Percentiles rank a stretch among this genome's conserved stretches.
These are phyloP conservation scores for Hymenoscyphus fructigenus DNA, from an alignment of 2,329 filamentous ascomycete genomes.

Conservation along the genomic window DNA sequence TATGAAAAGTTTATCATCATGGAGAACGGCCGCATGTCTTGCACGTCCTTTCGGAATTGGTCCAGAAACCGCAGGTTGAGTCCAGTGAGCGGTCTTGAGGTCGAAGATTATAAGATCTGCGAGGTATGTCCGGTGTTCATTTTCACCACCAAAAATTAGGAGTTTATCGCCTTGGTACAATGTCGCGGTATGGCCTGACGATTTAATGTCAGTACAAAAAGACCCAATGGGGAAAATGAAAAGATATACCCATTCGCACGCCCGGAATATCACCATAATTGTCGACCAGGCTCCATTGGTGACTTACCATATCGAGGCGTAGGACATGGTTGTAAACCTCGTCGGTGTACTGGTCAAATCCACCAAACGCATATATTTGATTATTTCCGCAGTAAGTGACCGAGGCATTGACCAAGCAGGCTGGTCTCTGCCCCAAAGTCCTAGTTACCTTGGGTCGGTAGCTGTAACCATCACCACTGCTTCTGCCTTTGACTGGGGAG, in stretches of 20 bases:
- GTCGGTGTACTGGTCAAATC: slow-evolving; percentile 98
- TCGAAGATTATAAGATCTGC: slow-evolving; percentile 97
- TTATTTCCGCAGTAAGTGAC: slow-evolving; percentile 99
- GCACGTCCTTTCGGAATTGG: slow-evolving; percentile 86
- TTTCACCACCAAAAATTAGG: slow-evolving; percentile 96
- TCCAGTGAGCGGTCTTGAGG: slow-evolving; percentile 92
- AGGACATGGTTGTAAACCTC: slow-evolving; percentile 99
- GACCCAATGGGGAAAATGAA: not conserved
- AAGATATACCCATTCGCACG: slow-evolving; percentile 81
- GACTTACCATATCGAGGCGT: slow-evolving; percentile 78
- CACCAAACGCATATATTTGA: slow-evolving; percentile 96
- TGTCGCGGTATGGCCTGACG: slow-evolving; percentile 83
- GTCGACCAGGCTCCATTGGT: slow-evolving; percentile 94
- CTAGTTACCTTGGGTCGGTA: slow-evolving; percentile 84
- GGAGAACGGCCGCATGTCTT: slow-evolving; percentile 84
- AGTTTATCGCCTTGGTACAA: slow-evolving; percentile 92
- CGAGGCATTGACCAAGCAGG: slow-evolving; percentile 95
- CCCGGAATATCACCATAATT: slow-evolving; percentile 98
- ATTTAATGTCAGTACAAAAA: slow-evolving; percentile 6
- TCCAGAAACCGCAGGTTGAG: slow-evolving; percentile 82
- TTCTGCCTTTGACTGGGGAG: slow-evolving; percentile 68
- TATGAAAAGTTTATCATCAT: slow-evolving; percentile 96
- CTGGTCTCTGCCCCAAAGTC: slow-evolving; percentile 77
- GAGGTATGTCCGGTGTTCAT: slow-evolving; percentile 93
- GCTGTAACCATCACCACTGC: slow-evolving; percentile 67